These are phyloP conservation scores for Fusarium chuoi DNA, from an alignment of 2,329 filamentous ascomycete species.

Conservation along the genomic window DNA sequence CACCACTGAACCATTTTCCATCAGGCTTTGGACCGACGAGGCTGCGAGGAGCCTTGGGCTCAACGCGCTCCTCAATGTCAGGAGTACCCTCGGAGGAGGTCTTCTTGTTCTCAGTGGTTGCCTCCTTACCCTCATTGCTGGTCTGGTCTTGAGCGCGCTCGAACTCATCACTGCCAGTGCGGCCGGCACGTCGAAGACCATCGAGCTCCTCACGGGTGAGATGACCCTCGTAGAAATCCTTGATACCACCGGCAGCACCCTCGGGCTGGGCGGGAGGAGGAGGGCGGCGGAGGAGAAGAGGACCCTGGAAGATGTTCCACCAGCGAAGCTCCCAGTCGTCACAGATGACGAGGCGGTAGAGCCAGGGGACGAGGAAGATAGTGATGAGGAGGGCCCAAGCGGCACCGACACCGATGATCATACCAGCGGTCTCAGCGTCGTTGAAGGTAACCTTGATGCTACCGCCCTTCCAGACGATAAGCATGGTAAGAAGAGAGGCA, in stretches of 20 bases:
- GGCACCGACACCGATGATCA: slow-evolving; percentile 64
- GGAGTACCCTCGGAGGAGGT: not conserved
- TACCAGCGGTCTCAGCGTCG: slow-evolving; percentile 59
- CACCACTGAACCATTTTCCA: not conserved
- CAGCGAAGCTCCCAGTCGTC: slow-evolving; percentile 70
- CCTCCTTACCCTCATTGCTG: slow-evolving; percentile 40
- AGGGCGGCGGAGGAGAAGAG: slow-evolving; percentile 59
- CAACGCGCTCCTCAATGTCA: slow-evolving; percentile 6
- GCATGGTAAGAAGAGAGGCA: slow-evolving; percentile 65
- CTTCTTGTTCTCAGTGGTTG: slow-evolving; percentile 36
- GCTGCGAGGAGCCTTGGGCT: slow-evolving; percentile 27
- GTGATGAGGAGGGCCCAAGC: slow-evolving; percentile 59
- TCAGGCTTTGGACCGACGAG: slow-evolving; percentile 39
- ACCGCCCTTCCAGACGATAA: slow-evolving; percentile 68
- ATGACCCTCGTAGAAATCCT: slow-evolving; percentile 67
- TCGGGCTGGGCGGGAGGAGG: slow-evolving; percentile 68
- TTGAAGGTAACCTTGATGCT: slow-evolving; percentile 52
- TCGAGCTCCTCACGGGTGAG: slow-evolving; percentile 63
- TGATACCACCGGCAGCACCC: slow-evolving; percentile 66
- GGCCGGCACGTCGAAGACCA: slow-evolving; percentile 49
- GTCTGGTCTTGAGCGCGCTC: slow-evolving; percentile 34
- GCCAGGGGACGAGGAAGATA: slow-evolving; percentile 67
- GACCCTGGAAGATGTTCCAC: slow-evolving; percentile 65
- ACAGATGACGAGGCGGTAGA: slow-evolving; percentile 66
- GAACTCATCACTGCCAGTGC: slow-evolving; percentile 33